phyloP scores from a whole-genome alignment of 2,329 filamentous ascomycete genomes.

The Clathrospora elynae region DNA sequence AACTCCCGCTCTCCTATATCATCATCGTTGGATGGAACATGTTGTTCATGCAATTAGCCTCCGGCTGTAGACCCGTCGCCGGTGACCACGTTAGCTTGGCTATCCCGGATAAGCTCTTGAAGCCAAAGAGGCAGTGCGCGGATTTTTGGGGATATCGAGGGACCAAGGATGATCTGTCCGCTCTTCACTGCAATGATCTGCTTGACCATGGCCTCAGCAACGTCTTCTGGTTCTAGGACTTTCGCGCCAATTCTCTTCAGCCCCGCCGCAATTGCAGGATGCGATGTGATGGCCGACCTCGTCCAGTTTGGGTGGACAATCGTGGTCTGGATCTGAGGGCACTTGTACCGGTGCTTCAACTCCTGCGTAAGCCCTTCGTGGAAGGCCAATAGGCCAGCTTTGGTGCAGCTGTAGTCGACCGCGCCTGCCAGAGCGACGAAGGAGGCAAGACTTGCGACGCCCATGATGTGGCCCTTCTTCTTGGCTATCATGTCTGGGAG shows the following conservation, averaged over 20 bases:
- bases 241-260: conserved; percentile 39
- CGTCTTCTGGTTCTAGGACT: conserved; percentile 48
- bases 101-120: conserved; percentile 43
- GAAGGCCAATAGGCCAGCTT: conserved; percentile 42
- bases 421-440: conserved; percentile 41
- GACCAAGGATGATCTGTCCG: conserved; percentile 50
- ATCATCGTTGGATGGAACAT: conserved; percentile 7
- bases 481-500: conserved; percentile 46
- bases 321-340: conserved; percentile 51
- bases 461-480: conserved; percentile 46
- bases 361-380: conserved; percentile 48
- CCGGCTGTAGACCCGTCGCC: conserved; percentile 34
- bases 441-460: conserved; percentile 43
- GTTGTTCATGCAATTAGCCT: conserved; percentile 12
- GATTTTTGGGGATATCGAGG: conserved; percentile 27
- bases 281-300: conserved; percentile 46
- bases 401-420: conserved; percentile 45
- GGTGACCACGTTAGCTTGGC: conserved; percentile 35
- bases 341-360: conserved; percentile 50
- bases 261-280: conserved; percentile 32
- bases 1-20: conserved; percentile 1
- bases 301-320: conserved; percentile 53
- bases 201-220: conserved; percentile 51
- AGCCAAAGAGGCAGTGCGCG: conserved; percentile 42
- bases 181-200: conserved; percentile 51